phyloP scores from a whole-genome alignment of 441 rosid genomes.

The Populus hybrid region DNA sequence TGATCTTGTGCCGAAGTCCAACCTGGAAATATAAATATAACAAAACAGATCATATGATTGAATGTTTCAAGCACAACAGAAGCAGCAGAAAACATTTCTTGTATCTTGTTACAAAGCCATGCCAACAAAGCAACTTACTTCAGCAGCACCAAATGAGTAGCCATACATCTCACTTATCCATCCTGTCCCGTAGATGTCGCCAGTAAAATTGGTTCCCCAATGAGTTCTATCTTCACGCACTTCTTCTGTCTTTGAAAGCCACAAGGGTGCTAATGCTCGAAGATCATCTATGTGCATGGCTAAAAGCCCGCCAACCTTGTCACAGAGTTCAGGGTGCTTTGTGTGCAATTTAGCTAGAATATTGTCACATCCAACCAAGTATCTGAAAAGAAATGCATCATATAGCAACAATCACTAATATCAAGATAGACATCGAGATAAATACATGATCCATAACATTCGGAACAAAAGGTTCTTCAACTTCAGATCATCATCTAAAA shows the following conservation, averaged over 20 bases:
- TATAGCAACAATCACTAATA: conserved; percentile 2
- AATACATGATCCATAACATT: not conserved
- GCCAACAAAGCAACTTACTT: conserved; percentile 45
- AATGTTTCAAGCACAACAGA: not conserved
- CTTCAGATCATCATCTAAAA: not conserved
- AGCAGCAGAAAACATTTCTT: not conserved
- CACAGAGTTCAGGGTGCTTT: conserved; percentile 76
- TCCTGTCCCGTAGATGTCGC: conserved; percentile 90
- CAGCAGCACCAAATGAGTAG: conserved; percentile 99
- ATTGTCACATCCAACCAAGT: conserved; percentile 93
- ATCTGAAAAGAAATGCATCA: conserved; percentile 39
- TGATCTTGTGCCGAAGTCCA: conserved; percentile 91
- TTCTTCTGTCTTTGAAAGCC: conserved; percentile 98
- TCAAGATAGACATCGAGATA: not conserved
- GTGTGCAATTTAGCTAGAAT: conserved; percentile 84
- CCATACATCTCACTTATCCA: conserved; percentile 99
- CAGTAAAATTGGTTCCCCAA: conserved; percentile 93
- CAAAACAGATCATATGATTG: conserved; percentile 2
- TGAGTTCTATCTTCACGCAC: conserved; percentile 91
- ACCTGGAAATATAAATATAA: conserved; percentile 47
- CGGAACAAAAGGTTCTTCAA: not conserved
- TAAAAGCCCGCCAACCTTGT: conserved; percentile 98
- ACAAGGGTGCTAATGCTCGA: conserved; percentile 80
- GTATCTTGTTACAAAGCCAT: not conserved
- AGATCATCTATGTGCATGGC: conserved; percentile 98